These are phyloP conservation scores for Penicillium brevicompactum DNA, from an alignment of 2,329 filamentous ascomycete species.

Conservation along the genomic window DNA sequence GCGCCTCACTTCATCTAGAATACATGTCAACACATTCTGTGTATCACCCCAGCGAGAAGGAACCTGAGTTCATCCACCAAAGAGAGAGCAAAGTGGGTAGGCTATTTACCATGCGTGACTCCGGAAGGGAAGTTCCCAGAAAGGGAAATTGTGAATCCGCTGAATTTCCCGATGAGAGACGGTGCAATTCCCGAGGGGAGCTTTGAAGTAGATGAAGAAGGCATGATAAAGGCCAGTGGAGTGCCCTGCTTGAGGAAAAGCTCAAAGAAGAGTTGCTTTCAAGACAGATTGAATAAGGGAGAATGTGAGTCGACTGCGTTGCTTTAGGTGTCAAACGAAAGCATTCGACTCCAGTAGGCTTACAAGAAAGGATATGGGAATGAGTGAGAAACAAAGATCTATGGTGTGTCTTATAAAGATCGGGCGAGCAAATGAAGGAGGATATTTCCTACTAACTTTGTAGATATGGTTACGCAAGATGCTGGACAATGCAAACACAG, in stretches of 20 bases:
- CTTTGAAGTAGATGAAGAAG: background rate
- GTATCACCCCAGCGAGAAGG: too few relatives aligned
- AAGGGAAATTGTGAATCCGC: background rate
- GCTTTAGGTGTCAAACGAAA: too few relatives aligned
- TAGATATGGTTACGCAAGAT: background rate
- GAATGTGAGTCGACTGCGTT: too few relatives aligned
- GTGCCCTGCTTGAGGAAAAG: too few relatives aligned
- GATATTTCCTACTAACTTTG: background rate
- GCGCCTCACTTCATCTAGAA: background rate
- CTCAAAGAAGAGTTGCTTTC: background rate
- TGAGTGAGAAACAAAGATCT: background rate
- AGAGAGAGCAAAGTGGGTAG: background rate
- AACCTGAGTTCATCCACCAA: background rate
- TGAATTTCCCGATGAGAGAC: background rate
- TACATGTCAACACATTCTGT: background rate
- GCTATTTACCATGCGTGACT: background rate
- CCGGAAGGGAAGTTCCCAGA: background rate
- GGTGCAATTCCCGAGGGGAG: background rate
- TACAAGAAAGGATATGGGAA: background rate
- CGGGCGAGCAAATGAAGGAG: background rate
- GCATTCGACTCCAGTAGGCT: too few relatives aligned
- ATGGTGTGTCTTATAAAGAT: background rate
- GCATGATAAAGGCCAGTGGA: background rate
- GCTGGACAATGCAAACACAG: background rate
- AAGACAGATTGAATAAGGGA: too few relatives aligned